Percentiles rank a stretch among this genome's conserved stretches.
These are phyloP conservation scores for Kwoniella botswanensis DNA, from an alignment of 768 basidiomycete genomes.

Conservation along the genomic window DNA sequence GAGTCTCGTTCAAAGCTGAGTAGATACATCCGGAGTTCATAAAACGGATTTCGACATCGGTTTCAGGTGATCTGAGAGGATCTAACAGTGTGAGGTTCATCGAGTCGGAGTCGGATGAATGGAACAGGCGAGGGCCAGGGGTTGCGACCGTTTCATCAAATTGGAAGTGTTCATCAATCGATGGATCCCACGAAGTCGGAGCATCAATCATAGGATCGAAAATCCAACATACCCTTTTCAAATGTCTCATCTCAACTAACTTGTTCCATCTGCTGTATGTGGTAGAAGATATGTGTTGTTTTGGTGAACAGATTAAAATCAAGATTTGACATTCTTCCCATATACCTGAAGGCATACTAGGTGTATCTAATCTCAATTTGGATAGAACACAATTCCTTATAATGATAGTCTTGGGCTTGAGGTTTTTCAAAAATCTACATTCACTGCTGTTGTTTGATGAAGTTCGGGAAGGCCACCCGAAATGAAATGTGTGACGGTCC, in stretches of 20 bases:
- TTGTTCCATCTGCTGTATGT: background rate
- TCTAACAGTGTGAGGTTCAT: too few species aligned
- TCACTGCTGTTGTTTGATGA: background rate
- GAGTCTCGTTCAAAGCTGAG: too few species aligned
- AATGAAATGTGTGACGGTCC: background rate
- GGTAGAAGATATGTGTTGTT: background rate
- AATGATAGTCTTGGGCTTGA: background rate
- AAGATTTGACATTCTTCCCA: background rate
- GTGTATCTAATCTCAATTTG: background rate
- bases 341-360: background rate
- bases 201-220: background rate
- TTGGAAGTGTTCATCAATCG: too few species aligned
- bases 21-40: too few species aligned
- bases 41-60: too few species aligned
- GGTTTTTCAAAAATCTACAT: background rate
- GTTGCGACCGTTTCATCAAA: too few species aligned
- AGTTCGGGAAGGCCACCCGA: background rate
- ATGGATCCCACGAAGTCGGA: background rate
- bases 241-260: background rate
- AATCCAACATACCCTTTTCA: background rate
- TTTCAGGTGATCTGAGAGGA: too few species aligned
- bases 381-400: background rate
- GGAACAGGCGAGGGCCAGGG: too few species aligned
- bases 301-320: background rate
- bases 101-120: too few species aligned